Base-by-base conservation (phyloP, 164 flowering plant genomes). In the Dillenia suffruticosa region DNA sequence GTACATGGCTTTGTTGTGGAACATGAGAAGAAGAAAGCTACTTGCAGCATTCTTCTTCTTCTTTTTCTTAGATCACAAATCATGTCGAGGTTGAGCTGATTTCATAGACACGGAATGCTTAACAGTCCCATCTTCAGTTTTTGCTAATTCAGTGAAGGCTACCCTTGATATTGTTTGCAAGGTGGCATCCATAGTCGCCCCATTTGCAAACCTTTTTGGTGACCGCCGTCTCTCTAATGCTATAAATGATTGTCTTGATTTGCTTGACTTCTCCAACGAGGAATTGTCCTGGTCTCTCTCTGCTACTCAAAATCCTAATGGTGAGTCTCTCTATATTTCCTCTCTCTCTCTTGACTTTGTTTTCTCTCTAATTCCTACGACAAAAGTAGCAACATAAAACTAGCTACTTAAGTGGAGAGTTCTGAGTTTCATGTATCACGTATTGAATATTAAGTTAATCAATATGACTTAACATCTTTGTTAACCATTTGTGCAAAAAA, bases 241-340 rank as follows among this genome's bases (percentile, higher is more conserved):
- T 44, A 14, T 91, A 45, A 53, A 65, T 51, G 99, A 91, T 58
- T 94, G 99, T 59, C 75, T 85, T n/a, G 99, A 91, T 32, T 62
- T 94, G 68, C 89, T 94, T 12, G 97, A 88, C 57, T 61, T 74
- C 49, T 80, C 97, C 5, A 12, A 72, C 14, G 92, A 91, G 44
- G 84, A 82, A 65, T 68, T 94, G 61, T 68, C 43, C 60, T 76
- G 79, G 85, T 62, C 93, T 16, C 71, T 80, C 54, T 75, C 88
- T 13, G 84, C 82, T 65, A 64, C 73, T n/a, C 70, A 79, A 60
- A 75, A 72, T 50, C 79, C 84, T 46, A 73, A 65, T 22, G 79
- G 87, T 84, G 76, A 8, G 8, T 15, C 47, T 47, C 62, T 24
- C 45, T 10, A 44, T 48, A n/a, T 47, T 47, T 13, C 10, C 49